Evolutionary conservation across 805 yeast genomes (phyloP).

Genomic region (Maudiozyma barnettii): DNA sequence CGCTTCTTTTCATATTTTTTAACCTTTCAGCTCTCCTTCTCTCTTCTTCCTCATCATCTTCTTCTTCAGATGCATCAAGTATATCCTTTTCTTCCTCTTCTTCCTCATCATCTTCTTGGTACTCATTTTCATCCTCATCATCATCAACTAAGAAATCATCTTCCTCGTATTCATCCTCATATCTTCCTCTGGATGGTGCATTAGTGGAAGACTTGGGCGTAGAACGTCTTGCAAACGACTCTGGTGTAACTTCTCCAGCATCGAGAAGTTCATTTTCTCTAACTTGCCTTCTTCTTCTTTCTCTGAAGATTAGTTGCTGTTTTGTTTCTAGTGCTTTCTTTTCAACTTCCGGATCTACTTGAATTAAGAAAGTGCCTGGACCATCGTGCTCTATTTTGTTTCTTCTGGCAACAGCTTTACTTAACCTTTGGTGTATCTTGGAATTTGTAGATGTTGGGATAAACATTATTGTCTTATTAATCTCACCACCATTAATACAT

Average conservation of each 20-base stretch:
- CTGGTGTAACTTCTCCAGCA: constrained; percentile 10
- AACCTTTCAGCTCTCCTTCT: constrained; percentile 51
- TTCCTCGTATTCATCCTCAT: constrained; percentile 27
- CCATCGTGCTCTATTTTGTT: constrained; percentile 28
- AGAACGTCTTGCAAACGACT: constrained; percentile 14
- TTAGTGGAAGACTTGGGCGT: constrained; percentile 5
- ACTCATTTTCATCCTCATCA: constrained; percentile 26
- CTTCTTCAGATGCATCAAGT: constrained; percentile 36
- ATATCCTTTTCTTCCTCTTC: constrained; percentile 16
- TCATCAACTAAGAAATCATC: constrained; percentile 30
- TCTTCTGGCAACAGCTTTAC: constrained; percentile 48
- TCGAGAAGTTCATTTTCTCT: constrained; percentile 40
- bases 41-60: constrained; percentile 39
- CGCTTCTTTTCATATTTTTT: constrained; percentile 44
- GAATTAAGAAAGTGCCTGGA: constrained; percentile 33
- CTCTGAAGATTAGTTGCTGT: constrained; percentile 54
- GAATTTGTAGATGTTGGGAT: constrained; percentile 89
- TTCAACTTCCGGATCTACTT: constrained; percentile 59
- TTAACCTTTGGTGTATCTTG: constrained; percentile 68
- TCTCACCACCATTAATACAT: constrained; percentile 50
- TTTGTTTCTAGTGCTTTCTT: constrained; percentile 59
- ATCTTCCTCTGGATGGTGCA: constrained; percentile 7
- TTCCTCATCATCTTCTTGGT: constrained; percentile 21
- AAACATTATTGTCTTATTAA: constrained; percentile 59
- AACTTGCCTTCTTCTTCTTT: constrained; percentile 53